A percentile compares a stretch with the other conserved stretches of the same genome.
phyloP scores from a whole-genome alignment of 306 rosid genomes.

The Hylodesmum podocarpum region DNA sequence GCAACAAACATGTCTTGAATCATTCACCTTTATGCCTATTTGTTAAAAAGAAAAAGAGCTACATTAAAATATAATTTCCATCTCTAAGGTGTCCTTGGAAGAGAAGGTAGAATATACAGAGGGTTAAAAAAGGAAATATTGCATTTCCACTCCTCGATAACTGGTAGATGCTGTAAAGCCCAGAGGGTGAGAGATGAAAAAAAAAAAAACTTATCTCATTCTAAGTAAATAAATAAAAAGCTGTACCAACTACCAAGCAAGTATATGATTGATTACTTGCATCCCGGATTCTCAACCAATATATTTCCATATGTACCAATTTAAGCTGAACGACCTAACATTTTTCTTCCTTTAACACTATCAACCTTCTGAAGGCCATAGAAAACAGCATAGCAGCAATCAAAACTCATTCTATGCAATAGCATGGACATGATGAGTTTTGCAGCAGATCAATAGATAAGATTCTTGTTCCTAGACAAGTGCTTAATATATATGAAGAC shows the following conservation, averaged over 20 bases:
- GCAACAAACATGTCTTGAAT: constrained; percentile 19
- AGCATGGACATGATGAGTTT: background rate
- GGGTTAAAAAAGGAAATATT: background rate
- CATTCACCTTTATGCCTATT: background rate
- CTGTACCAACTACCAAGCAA: background rate
- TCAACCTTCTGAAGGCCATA: background rate
- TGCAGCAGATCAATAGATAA: background rate
- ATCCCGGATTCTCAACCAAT: constrained; percentile 19
- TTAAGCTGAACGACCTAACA: constrained; percentile 3
- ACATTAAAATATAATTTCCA: constrained; percentile 7
- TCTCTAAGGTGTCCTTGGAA: background rate
- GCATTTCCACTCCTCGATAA: constrained; percentile 10
- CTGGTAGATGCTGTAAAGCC: constrained; percentile 9
- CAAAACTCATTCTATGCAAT: background rate
- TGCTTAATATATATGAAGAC: background rate
- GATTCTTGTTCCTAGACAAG: background rate
- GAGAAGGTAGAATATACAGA: constrained; percentile 17
- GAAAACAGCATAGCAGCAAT: constrained; percentile 1
- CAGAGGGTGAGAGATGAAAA: background rate
- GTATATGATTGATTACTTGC: background rate
- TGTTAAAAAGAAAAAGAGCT: constrained; percentile 6
- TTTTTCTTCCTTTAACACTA: background rate
- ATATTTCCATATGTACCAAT: background rate
- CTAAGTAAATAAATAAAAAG: background rate
- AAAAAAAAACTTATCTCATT: background rate